A percentile compares a stretch with the other conserved stretches of the same genome.
Evolutionary conservation across 768 basidiomycete genomes (phyloP).

Genomic region (Pisolithus orientalis): DNA sequence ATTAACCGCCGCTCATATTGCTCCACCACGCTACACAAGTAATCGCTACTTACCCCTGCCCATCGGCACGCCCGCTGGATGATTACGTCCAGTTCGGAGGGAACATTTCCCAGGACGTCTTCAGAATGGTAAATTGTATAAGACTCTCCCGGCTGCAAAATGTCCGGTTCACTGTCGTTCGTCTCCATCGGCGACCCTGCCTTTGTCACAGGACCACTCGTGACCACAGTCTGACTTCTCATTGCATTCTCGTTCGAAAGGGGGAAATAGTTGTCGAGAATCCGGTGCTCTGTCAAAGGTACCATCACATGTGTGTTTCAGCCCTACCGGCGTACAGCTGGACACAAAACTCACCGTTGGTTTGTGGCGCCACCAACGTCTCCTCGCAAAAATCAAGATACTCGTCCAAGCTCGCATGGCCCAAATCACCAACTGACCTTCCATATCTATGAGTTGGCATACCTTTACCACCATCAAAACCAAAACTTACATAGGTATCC

Average conservation of each 20-base stretch:
- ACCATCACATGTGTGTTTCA: not conserved
- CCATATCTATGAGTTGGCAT: constrained; percentile 3
- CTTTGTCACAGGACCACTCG: not conserved
- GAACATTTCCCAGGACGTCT: constrained; percentile 59
- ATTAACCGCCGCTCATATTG: constrained; percentile 58
- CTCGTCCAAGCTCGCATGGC: constrained; percentile 47
- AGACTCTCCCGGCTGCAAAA: constrained; percentile 49
- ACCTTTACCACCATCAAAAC: constrained; percentile 5
- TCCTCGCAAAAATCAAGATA: constrained; percentile 63
- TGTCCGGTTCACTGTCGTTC: constrained; percentile 3
- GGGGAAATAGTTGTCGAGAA: constrained; percentile 40
- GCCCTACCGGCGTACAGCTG: not conserved
- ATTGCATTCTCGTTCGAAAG: constrained; percentile 10
- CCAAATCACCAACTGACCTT: constrained; percentile 52
- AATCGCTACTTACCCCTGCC: constrained; percentile 48
- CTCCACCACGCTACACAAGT: constrained; percentile 53
- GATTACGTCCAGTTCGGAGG: constrained; percentile 45
- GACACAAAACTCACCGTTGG: constrained; percentile 17
- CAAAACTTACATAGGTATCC: constrained; percentile 39
- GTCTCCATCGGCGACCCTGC: constrained; percentile 7
- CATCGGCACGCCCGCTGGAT: constrained; percentile 46
- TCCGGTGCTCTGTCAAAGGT: constrained; percentile 18
- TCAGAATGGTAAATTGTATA: constrained; percentile 60
- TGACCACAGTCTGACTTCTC: not conserved
- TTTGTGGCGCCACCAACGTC: constrained; percentile 36